Conservation (phyloP, 352 stramenopile genomes). For the Phytophthora sp. region DNA sequence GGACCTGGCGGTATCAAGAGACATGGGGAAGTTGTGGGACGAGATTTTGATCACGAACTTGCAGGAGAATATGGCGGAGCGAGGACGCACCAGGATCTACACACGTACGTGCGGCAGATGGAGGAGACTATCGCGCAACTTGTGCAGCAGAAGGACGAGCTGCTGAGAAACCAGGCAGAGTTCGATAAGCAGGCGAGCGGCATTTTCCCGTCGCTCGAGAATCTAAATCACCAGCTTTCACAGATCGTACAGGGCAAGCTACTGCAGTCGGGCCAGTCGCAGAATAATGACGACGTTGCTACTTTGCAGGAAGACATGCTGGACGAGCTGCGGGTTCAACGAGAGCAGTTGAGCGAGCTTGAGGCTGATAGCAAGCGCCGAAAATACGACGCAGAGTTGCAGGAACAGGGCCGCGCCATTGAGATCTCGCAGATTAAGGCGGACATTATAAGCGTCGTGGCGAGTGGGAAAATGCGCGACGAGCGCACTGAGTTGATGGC, state of each 20-base stretch:
- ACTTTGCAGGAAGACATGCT: conserved; percentile 71
- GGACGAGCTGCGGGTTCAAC: conserved; percentile 74
- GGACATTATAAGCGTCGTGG: conserved; percentile 71
- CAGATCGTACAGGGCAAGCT: conserved; percentile 81
- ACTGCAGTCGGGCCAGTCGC: conserved; percentile 40
- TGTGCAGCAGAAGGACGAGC: conserved; percentile 78
- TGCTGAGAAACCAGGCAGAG: conserved; percentile 76
- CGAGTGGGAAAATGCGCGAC: conserved; percentile 70
- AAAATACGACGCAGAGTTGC: conserved; percentile 79
- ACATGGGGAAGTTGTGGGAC: conserved; percentile 18
- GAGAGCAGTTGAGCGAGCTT: conserved; percentile 76
- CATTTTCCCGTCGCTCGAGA: conserved; percentile 82
- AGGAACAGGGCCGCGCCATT: conserved; percentile 73
- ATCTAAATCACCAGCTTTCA: conserved; percentile 79
- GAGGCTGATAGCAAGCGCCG: conserved; percentile 71
- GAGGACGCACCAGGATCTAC: conserved; percentile 56
- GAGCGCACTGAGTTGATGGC: conserved; percentile 65
- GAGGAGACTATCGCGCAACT: conserved; percentile 81
- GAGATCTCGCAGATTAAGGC: conserved; percentile 82
- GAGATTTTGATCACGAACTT: conserved; percentile 18
- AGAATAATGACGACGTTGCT: conserved; percentile 71
- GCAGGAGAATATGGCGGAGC: conserved; percentile 25
- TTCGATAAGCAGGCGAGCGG: conserved; percentile 87
- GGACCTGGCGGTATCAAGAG: conserved; percentile 16
- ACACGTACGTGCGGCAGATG: conserved; percentile 82